phyloP scores from a whole-genome alignment of 1,284 basidiomycete genomes.

The Erythrobasidium hasegawianum region DNA sequence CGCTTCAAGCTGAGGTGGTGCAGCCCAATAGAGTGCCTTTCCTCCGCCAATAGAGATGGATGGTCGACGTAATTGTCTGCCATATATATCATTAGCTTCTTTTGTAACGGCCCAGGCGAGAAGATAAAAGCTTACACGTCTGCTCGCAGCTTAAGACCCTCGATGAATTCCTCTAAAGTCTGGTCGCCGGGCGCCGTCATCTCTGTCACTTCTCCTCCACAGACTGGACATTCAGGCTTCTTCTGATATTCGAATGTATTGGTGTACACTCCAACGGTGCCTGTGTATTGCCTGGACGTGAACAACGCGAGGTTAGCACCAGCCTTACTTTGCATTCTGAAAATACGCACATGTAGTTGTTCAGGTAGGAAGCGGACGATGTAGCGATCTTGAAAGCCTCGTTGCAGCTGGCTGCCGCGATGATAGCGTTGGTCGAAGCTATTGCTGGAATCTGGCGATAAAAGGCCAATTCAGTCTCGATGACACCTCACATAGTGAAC shows the following conservation, averaged over 20 bases:
- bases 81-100: too few relatives aligned
- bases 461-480: too few relatives aligned
- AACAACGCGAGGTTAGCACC: too few relatives aligned
- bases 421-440: slow-evolving; percentile 92
- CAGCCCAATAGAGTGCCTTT: slow-evolving; percentile 82
- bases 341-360: slow-evolving; percentile 87
- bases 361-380: slow-evolving; percentile 83
- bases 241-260: slow-evolving; percentile 96
- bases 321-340: too few relatives aligned
- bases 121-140: slow-evolving; percentile 64
- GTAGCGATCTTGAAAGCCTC: slow-evolving; percentile 99
- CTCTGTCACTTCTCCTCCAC: slow-evolving; percentile 81
- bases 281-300: slow-evolving; percentile 58
- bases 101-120: too few relatives aligned
- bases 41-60: slow-evolving; percentile 63
- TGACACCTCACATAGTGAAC: too few relatives aligned
- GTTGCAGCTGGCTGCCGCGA: slow-evolving; percentile 95
- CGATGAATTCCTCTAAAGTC: slow-evolving; percentile 79
- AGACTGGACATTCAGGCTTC: slow-evolving; percentile 91
- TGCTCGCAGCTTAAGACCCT: slow-evolving; percentile 75
- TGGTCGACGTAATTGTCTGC: slow-evolving; percentile 87
- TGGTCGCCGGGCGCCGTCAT: slow-evolving; percentile 64
- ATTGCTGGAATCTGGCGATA: slow-evolving; percentile 64
- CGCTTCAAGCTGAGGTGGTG: slow-evolving; percentile 81
- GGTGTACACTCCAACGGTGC: slow-evolving; percentile 93